Evolutionary conservation across 2,329 filamentous ascomycete genomes (phyloP).

Genomic region (Stylonectria norvegica): DNA sequence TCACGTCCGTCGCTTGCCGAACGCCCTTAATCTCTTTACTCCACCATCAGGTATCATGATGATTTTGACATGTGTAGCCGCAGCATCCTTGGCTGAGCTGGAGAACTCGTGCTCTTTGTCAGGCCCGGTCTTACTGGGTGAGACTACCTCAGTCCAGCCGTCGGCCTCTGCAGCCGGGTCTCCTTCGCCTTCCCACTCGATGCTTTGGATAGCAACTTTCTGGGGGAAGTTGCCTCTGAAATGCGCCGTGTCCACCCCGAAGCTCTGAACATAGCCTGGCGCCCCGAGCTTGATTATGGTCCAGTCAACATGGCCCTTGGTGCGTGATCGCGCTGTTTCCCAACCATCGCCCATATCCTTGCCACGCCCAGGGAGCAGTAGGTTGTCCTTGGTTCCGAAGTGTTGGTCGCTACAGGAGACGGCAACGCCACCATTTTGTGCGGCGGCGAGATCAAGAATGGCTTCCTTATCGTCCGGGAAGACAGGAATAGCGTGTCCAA

Average conservation of each 20-base stretch:
- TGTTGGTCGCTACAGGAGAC: constrained; percentile 78
- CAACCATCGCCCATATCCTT: constrained; percentile 87
- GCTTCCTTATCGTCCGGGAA: constrained; percentile 64
- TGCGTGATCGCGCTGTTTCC: constrained; percentile 75
- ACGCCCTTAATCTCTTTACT: constrained; percentile 73
- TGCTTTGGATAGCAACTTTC: constrained; percentile 64
- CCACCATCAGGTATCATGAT: constrained; percentile 92
- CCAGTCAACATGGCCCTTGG: constrained; percentile 74
- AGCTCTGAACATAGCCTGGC: constrained; percentile 59
- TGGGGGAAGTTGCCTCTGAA: constrained; percentile 84
- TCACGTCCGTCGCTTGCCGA: constrained; percentile 33
- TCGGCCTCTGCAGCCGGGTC: constrained; percentile 55
- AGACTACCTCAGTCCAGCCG: constrained; percentile 64
- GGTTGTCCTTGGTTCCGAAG: constrained; percentile 77
- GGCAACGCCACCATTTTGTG: constrained; percentile 74
- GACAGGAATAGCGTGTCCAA: constrained; percentile 71
- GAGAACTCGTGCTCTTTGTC: constrained; percentile 69
- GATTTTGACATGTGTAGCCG: constrained; percentile 81
- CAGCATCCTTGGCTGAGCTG: constrained; percentile 51
- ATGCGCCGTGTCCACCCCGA: constrained; percentile 77
- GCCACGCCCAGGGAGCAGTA: constrained; percentile 73
- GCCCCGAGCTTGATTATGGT: constrained; percentile 71
- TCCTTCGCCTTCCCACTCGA: constrained; percentile 51
- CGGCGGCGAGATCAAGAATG: constrained; percentile 72
- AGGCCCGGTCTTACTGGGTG: constrained; percentile 65